Conservation (phyloP, 371 early-diverging fungal species). For the Mucor piriformis region DNA sequence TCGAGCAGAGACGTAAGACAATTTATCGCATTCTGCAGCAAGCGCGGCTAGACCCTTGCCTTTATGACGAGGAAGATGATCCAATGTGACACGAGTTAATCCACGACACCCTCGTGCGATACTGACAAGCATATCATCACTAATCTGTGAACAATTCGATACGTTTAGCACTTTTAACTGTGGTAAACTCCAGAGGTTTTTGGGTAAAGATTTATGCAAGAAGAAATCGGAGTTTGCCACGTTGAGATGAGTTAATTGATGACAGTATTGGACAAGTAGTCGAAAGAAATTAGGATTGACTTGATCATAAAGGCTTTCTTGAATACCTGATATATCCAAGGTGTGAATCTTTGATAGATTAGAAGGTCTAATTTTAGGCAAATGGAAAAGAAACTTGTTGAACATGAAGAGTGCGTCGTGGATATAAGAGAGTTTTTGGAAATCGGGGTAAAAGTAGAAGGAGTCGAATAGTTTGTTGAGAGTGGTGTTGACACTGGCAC, state of each 20-base stretch:
- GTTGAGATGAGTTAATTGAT: conserved; percentile 23
- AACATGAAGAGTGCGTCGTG: conserved; percentile 27
- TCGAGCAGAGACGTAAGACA: conserved; percentile 24
- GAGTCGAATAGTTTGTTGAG: not conserved
- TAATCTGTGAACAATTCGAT: conserved; percentile 32
- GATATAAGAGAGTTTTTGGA: conserved; percentile 10
- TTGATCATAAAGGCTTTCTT: conserved; percentile 37
- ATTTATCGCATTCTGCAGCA: conserved; percentile 30
- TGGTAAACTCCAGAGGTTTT: conserved; percentile 13
- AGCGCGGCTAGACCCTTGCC: conserved; percentile 34
- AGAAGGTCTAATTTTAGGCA: conserved; percentile 17
- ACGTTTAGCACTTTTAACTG: conserved; percentile 27
- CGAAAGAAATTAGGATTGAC: conserved; percentile 34
- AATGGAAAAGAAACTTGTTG: conserved; percentile 26
- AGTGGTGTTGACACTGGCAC: not conserved
- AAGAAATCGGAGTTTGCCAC: conserved; percentile 24
- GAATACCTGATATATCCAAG: conserved; percentile 28
- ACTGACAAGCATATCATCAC: conserved; percentile 33
- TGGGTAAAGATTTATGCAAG: conserved; percentile 10
- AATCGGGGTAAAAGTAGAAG: conserved; percentile 11
- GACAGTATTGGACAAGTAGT: conserved; percentile 14
- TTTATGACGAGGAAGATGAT: conserved; percentile 20
- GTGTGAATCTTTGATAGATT: conserved; percentile 11
- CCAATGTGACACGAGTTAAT: conserved; percentile 21
- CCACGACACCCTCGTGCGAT: conserved; percentile 29